Evolutionary conservation across 805 yeast genomes (phyloP).

Genomic region (Hanseniaspora vineae): DNA sequence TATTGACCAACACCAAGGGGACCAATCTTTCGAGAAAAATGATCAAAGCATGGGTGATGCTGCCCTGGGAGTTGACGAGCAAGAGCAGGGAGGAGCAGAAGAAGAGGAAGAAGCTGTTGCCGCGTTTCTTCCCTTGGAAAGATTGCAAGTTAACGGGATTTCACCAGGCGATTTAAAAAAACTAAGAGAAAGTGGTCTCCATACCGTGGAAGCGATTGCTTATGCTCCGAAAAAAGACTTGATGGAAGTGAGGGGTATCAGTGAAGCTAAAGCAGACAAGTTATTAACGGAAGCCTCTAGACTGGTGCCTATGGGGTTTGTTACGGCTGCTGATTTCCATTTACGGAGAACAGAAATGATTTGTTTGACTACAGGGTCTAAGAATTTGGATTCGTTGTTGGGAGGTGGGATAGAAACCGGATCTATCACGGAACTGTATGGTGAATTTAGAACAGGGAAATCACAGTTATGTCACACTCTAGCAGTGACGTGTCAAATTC

Average conservation of each 20-base stretch:
- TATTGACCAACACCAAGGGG: background rate
- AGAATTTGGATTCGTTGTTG: conserved; percentile 77
- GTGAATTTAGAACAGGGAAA: conserved; percentile 96
- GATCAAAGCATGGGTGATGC: background rate
- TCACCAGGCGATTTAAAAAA: conserved; percentile 66
- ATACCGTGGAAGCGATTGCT: conserved; percentile 87
- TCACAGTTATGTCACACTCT: conserved; percentile 94
- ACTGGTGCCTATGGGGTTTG: conserved; percentile 89
- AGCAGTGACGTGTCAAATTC: conserved; percentile 93
- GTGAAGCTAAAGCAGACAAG: conserved; percentile 89
- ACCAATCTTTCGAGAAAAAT: background rate
- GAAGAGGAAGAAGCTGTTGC: conserved; percentile 38
- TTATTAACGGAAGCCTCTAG: conserved; percentile 72
- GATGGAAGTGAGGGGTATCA: conserved; percentile 74
- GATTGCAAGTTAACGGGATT: conserved; percentile 68
- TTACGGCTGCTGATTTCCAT: conserved; percentile 92
- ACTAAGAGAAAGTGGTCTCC: conserved; percentile 68
- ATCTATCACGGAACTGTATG: conserved; percentile 89
- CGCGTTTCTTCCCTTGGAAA: conserved; percentile 24
- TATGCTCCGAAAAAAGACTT: conserved; percentile 79
- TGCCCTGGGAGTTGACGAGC: background rate
- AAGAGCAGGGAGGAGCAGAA: conserved; percentile 11
- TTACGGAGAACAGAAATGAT: conserved; percentile 81
- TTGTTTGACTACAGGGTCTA: conserved; percentile 90
- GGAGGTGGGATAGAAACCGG: conserved; percentile 99